Conservation (phyloP, 441 rosid genomes). For the Bocquillonia castaneifolia region DNA sequence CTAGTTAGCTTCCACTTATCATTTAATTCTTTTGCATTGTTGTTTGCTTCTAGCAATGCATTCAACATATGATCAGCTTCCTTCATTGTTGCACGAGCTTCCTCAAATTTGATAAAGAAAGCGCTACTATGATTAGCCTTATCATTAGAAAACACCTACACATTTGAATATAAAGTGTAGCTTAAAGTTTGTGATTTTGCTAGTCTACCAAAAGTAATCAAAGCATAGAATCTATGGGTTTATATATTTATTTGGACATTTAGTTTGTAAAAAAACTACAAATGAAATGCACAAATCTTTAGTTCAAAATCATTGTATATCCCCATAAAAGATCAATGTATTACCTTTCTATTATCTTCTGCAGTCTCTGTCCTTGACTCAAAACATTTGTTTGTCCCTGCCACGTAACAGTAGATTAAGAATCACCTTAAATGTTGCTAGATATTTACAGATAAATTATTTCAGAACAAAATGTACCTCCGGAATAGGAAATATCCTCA, state of each 20-base stretch:
- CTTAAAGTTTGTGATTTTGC: constrained; percentile 22
- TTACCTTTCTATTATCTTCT: constrained; percentile 40
- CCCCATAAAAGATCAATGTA: too few species aligned
- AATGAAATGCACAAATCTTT: not conserved
- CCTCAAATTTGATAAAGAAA: constrained; percentile 66
- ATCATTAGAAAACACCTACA: constrained; percentile 38
- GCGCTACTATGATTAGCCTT: constrained; percentile 38
- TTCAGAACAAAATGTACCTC: constrained; percentile 41
- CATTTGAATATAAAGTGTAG: constrained; percentile 24
- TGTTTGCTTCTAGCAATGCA: constrained; percentile 61
- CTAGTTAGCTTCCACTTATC: constrained; percentile 56
- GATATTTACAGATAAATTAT: constrained; percentile 19
- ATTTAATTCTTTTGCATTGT: constrained; percentile 48
- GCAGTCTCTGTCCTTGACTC: constrained; percentile 29
- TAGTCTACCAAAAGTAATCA: not conserved
- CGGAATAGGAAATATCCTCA: constrained; percentile 22
- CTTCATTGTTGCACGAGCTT: constrained; percentile 61
- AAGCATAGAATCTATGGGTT: not conserved
- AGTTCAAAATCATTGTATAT: constrained; percentile 19
- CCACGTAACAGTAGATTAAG: constrained; percentile 26
- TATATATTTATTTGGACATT: not conserved
- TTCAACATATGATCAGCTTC: constrained; percentile 75
- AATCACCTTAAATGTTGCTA: constrained; percentile 17
- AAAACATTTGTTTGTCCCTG: constrained; percentile 44
- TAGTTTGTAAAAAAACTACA: not conserved